Base-by-base conservation (phyloP, 192 early-diverging fungal genomes). In the Coemansia sp. region DNA sequence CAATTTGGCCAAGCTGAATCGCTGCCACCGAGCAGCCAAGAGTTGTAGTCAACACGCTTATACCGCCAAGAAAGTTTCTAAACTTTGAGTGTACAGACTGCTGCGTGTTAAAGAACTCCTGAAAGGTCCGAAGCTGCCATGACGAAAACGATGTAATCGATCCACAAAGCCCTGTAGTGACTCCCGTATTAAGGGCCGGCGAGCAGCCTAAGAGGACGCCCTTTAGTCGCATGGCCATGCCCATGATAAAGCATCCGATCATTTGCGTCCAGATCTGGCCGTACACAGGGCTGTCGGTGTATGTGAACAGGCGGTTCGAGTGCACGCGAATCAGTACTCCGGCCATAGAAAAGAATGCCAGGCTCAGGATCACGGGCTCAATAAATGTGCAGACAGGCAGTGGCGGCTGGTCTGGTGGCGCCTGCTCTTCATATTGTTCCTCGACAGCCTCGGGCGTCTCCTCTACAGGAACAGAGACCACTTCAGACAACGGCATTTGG, bases 111-210 rank as follows among this genome's bases (percentile, higher is more conserved):
- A 75, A 81, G 12, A 81, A 68, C 63, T 71, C 72, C 34, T 66
- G 26, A 54, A 85, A 88, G 3, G 83, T 74, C 5, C 63, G 81
- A 33, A 90, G 61, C 54, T 84, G 84, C 89, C 89, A 92, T 0
- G 88, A 88, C 12, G 91, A 92, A 57, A 92, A 92, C 0, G 89
- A 89, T 0, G 91, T 92, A 8, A 92, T 90, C 1, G 91, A 92
- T 0, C 91, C 91, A 56, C 91, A 92, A 33, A 92, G 82, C 3
- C 91, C 91, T 5, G 85, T 86, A 11, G 84, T 77, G 0, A 91
- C 29, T 0, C 78, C 88, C 9, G 83, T 58, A 44, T 87, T 79
- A 4, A 88, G 34, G 8, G 87, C 70, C 4, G 78, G 70, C 44
- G 75, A 82, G 62, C 24, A 67, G 11, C 43, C 72, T 22, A 54